These are phyloP conservation scores for Pugionium cornutum DNA, from an alignment of 345 rosid species.

Conservation along the genomic window DNA sequence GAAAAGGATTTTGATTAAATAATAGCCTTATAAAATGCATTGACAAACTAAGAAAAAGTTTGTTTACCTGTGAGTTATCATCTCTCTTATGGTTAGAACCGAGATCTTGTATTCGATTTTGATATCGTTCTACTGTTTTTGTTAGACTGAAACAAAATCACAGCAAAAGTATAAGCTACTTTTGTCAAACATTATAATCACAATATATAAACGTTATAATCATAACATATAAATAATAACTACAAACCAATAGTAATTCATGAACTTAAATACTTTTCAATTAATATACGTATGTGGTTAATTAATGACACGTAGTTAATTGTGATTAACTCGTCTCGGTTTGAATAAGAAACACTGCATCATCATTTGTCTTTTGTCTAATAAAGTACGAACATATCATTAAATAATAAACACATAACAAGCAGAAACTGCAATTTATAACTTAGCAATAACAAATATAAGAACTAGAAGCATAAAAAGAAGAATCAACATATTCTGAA, in stretches of 20 bases:
- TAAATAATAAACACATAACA: conserved; percentile 13
- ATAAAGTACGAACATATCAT: conserved; percentile 25
- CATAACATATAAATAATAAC: no score
- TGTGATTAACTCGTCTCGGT: conserved; percentile 26
- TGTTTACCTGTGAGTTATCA: conserved; percentile 48
- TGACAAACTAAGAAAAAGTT: neutral
- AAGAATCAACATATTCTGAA: conserved; percentile 38
- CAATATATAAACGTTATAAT: neutral
- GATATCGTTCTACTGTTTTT: conserved; percentile 74
- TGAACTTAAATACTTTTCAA: neutral
- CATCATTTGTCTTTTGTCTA: conserved; percentile 11
- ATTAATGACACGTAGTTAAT: conserved; percentile 28
- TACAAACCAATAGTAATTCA: neutral
- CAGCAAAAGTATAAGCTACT: neutral
- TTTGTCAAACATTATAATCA: neutral
- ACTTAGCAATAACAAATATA: neutral
- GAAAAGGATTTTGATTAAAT: no score
- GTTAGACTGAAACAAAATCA: conserved; percentile 46
- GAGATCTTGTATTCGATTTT: conserved; percentile 55
- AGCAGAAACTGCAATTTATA: neutral
- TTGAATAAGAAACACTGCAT: conserved; percentile 3
- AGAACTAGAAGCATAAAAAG: conserved; percentile 37
- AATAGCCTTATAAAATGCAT: no score
- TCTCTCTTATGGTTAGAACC: conserved; percentile 43
- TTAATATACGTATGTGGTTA: conserved; percentile 1